A percentile compares a stretch with the other conserved stretches of the same genome.
Conservation (phyloP, 2,329 filamentous ascomycete genomes). For the Trichoderma pleuroti region DNA sequence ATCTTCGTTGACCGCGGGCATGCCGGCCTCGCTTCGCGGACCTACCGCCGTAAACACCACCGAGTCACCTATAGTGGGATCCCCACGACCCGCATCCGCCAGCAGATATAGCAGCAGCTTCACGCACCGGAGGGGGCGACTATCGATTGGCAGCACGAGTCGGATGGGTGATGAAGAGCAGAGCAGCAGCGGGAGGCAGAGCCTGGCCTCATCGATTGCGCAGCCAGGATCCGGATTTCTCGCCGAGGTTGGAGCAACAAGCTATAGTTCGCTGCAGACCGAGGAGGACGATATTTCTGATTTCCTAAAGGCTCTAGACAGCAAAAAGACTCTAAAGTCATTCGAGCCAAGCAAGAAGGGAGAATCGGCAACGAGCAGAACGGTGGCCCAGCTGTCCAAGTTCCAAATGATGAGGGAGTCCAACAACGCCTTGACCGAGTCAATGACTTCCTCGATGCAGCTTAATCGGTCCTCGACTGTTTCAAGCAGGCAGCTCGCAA, state of each 20-base stretch:
- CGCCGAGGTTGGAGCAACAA: slow-evolving; percentile 63
- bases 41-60: slow-evolving; percentile 56
- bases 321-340: slow-evolving; percentile 78
- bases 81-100: slow-evolving; percentile 74
- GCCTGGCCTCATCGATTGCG: slow-evolving; percentile 63
- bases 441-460: slow-evolving; percentile 84
- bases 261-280: slow-evolving; percentile 64
- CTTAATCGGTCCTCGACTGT: slow-evolving; percentile 79
- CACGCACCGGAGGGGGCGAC: slow-evolving; percentile 73
- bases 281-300: slow-evolving; percentile 94
- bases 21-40: slow-evolving; percentile 67
- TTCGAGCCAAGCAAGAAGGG: slow-evolving; percentile 66
- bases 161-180: slow-evolving; percentile 68
- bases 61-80: slow-evolving; percentile 66
- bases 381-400: slow-evolving; percentile 74
- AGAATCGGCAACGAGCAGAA: slow-evolving; percentile 69
- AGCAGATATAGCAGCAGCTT: slow-evolving; percentile 93
- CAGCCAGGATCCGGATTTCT: slow-evolving; percentile 78
- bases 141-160: slow-evolving; percentile 71
- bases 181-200: slow-evolving; percentile 75
- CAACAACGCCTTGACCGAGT: slow-evolving; percentile 84
- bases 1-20: slow-evolving; percentile 69
- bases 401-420: slow-evolving; percentile 89
- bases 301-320: slow-evolving; percentile 85
- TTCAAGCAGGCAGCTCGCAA: slow-evolving; percentile 57